Conservation (phyloP, 345 rosid genomes). For the Luvunga scandens region DNA sequence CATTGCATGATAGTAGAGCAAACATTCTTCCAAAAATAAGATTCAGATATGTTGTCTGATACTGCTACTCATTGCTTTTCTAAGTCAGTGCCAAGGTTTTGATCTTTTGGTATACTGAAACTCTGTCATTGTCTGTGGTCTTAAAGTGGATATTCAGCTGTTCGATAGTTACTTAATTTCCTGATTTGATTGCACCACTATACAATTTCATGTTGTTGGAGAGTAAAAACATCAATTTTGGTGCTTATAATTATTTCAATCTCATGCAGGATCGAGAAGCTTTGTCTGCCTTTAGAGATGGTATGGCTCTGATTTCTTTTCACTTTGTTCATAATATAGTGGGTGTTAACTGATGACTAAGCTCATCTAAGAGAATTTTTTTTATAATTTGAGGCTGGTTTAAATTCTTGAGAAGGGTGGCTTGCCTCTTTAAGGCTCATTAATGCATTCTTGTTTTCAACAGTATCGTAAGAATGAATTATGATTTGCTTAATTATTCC, state of each 20-base stretch:
- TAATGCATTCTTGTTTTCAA: not conserved
- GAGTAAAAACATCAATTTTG: not conserved
- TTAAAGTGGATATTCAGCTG: not conserved
- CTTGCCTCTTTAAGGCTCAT: not conserved
- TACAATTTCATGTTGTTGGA: not conserved
- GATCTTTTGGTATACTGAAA: not conserved
- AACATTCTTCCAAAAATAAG: slow-evolving; percentile 19
- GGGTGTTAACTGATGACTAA: not conserved
- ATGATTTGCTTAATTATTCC: not conserved
- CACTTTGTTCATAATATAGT: not conserved
- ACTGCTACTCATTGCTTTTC: slow-evolving; percentile 31
- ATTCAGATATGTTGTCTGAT: slow-evolving; percentile 20
- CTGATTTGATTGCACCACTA: not conserved
- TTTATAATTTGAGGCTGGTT: slow-evolving; percentile 7
- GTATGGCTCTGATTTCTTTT: slow-evolving; percentile 35
- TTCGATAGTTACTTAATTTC: not conserved
- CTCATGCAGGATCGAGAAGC: slow-evolving; percentile 62
- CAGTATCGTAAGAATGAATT: not conserved
- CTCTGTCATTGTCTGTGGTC: not conserved
- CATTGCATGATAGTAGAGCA: not conserved
- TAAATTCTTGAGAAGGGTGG: not conserved
- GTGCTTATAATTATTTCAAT: slow-evolving; percentile 8
- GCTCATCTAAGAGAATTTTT: not conserved
- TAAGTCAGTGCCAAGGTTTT: slow-evolving; percentile 11
- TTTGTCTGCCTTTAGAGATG: slow-evolving; percentile 62